Percentiles rank a stretch among this genome's conserved stretches.
These are phyloP conservation scores for Allium fistulosum DNA, from an alignment of 106 monocot species.

Conservation along the genomic window DNA sequence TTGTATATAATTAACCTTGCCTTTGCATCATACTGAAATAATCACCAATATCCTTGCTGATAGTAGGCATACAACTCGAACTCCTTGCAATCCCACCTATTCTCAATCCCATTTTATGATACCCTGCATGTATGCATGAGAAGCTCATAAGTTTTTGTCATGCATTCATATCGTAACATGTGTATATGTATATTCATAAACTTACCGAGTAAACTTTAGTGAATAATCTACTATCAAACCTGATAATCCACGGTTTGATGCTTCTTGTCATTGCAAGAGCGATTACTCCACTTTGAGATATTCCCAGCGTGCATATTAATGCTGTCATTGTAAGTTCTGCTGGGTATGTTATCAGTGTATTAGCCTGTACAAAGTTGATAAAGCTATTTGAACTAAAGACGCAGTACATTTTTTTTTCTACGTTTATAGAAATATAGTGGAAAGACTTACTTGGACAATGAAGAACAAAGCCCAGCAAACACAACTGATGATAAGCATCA, in stretches of 20 bases:
- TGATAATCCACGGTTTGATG: constrained; percentile 6
- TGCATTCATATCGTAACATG: neutral
- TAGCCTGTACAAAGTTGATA: constrained; percentile 5
- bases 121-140: neutral
- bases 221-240: constrained; percentile 10
- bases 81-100: no score
- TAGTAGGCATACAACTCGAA: no score
- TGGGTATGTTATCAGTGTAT: constrained; percentile 12
- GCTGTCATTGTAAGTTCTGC: constrained; percentile 12
- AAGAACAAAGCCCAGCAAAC: constrained; percentile 6
- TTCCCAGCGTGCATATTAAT: constrained; percentile 8
- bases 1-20: no score
- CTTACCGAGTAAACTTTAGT: constrained; percentile 8
- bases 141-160: neutral
- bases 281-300: neutral
- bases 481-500: neutral
- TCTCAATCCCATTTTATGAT: no score
- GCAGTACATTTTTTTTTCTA: neutral
- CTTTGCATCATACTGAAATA: no score
- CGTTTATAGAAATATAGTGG: neutral
- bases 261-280: neutral
- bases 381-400: neutral
- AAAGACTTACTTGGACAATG: constrained; percentile 4
- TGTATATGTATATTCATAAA: neutral
- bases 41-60: no score